Percentiles rank a stretch among this genome's conserved stretches.
phyloP scores from a whole-genome alignment of 306 rosid species.

The Cicer bijugum region DNA sequence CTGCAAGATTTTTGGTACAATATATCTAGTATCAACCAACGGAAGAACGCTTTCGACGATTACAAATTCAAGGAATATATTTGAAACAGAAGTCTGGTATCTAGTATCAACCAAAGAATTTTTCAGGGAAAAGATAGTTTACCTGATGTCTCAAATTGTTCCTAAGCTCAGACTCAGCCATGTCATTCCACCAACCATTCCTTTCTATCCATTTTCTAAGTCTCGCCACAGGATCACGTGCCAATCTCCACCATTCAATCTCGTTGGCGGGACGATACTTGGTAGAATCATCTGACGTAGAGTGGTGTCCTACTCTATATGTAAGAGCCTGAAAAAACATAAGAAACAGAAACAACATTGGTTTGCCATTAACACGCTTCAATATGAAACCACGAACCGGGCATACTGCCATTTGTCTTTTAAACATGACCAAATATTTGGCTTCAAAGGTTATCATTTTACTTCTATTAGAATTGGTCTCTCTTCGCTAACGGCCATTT shows the following conservation, averaged over 20 bases:
- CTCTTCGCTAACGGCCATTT: constrained; percentile 77
- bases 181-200: constrained; percentile 81
- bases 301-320: constrained; percentile 93
- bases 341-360: constrained; percentile 38
- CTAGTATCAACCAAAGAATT: constrained; percentile 5
- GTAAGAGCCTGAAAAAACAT: constrained; percentile 72
- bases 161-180: constrained; percentile 69
- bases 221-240: constrained; percentile 76
- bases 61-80: constrained; percentile 24
- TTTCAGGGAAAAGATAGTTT: constrained; percentile 40
- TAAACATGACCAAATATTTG: constrained; percentile 5
- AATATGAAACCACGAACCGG: constrained; percentile 16
- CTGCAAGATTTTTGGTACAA: neutral
- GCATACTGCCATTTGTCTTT: neutral
- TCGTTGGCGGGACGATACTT: constrained; percentile 79
- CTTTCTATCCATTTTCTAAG: constrained; percentile 91
- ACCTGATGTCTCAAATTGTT: constrained; percentile 68
- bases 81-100: constrained; percentile 9
- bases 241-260: constrained; percentile 79
- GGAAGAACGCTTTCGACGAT: neutral
- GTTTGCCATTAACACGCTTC: constrained; percentile 30
- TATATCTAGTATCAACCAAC: neutral
- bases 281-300: constrained; percentile 97
- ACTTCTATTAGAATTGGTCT: constrained; percentile 91
- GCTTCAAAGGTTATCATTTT: constrained; percentile 32